Evolutionary conservation across 768 basidiomycete species (phyloP), one percentile per base, ranked within the genome.

Genomic region (Gymnopilus junonius): DNA sequence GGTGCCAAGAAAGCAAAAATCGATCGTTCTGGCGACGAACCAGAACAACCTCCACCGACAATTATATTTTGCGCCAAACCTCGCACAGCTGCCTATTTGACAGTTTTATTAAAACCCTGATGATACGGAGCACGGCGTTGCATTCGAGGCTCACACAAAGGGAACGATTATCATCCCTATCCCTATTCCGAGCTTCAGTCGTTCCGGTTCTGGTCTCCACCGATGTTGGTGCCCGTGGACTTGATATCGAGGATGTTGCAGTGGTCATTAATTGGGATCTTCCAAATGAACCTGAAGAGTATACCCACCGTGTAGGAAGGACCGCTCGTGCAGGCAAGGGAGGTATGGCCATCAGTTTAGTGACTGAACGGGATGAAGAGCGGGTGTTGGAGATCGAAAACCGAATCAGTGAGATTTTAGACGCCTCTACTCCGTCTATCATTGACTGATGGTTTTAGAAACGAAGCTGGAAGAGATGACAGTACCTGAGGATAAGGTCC

Each of bases 231-330:
- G 91, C 93, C 20, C 89, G 97, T 70, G 97, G 97, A 31, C 77
- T 99, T 62, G 97, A 99, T 77, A 97, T 99, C 59, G 94, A 94
- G 64, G 94, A 96, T 67, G 96, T 99, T 11, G 95, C 93, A 11
- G 87, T 98, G 81, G 94, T 99, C 20, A 83, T 99, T 61, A 99
- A 99, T 67, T 99, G 96, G 95, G 97, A 99, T 75, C 80, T 98
- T 65, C 97, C 97, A 14, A 82, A 84, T 12, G 89, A 90, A 71
- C 84, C 94, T 5, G 97, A 97, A 74, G 96, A 97, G 73, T 99
- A 99, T 72, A 92, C 94, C 1, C 97, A 99, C 79, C 86, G 97
- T 21, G 97, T 99, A 1, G 95, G 95, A 45, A 79, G 95, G 71
- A 98, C 95, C 23, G 95, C 95, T 31, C 88, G 95, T 69, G 92